Evolutionary conservation across 345 rosid species (phyloP), one percentile per base, ranked within the genome.

Genomic region (Euphorbia pulcherrima): DNA sequence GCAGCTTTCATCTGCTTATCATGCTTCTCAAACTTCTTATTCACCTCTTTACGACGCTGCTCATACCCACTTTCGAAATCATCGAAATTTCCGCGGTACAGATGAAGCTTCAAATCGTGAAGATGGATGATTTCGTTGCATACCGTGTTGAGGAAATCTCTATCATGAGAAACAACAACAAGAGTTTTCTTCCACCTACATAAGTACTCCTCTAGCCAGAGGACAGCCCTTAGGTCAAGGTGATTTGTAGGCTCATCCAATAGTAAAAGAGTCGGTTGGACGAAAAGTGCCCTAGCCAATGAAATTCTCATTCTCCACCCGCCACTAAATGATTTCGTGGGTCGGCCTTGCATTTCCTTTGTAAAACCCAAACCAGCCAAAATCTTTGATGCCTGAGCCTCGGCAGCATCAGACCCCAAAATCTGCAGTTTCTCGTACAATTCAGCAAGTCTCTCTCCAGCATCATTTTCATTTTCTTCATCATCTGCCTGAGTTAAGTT

Each of bases 291-390:
- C 78, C 98, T 80, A 10, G 97, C 98, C 69, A 93, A 74, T 3
- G 98, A 90, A 69, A 93, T 90, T 73, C 98, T 80, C 98, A 94
- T 94, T 82, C 99, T 89, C 99, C 97, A 94, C 21, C 99, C 99
- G 79, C 97, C 99, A 75, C 97, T 91, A 75, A 94, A 94, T 3
- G 95, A 90, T 72, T 62, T 64, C 18, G 98, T 93, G 10, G 92
- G 79, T 52, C 92, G 87, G 33, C 67, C 88, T 70, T 90, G 97
- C 98, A 90, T 93, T 6, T 86, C 89, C 78, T 88, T 93, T 53
- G 92, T 86, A 74, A 93, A 89, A 70, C 98, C 97, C 70, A 94
- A 75, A 69, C 99, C 99, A 44, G 97, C 92, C 66, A 94, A 92
- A 83, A 94, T 94, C 77, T 91, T 91, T 5, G 97, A 85, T 48